A percentile compares a stretch with the other conserved stretches of the same genome.
Evolutionary conservation across 176 grass and related monocot species (phyloP).

Genomic region (Zea luxurians): DNA sequence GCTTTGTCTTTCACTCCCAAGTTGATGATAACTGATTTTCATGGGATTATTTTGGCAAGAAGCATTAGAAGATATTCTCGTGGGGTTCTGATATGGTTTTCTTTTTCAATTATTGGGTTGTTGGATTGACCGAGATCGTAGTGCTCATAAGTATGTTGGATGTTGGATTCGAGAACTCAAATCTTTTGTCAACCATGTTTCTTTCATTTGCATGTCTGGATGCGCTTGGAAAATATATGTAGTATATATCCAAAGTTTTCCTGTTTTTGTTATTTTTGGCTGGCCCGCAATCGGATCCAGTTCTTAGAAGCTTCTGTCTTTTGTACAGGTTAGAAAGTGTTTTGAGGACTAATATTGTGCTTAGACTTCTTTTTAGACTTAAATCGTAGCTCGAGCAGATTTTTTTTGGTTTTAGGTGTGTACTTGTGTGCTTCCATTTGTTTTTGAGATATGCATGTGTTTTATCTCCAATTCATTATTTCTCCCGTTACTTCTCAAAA

Average conservation of each 20-base stretch:
- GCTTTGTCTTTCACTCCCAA: slow-evolving; percentile 69
- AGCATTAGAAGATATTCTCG: slow-evolving; percentile 34
- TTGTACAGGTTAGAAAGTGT: slow-evolving; percentile 45
- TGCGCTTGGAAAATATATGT: slow-evolving; percentile 26
- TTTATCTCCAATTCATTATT: not conserved
- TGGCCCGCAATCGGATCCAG: slow-evolving; percentile 27
- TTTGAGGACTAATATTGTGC: slow-evolving; percentile 12
- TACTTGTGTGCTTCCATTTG: not conserved
- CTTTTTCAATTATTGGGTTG: slow-evolving; percentile 21
- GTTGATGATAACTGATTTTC: slow-evolving; percentile 54
- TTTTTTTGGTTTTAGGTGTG: not conserved
- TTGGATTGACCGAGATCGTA: slow-evolving; percentile 20
- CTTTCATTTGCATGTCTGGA: slow-evolving; percentile 27
- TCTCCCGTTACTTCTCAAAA: not conserved
- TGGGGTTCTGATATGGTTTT: slow-evolving; percentile 32
- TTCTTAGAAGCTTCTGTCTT: slow-evolving; percentile 33
- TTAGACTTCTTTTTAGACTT: not conserved
- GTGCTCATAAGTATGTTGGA: slow-evolving; percentile 22
- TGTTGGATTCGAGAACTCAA: slow-evolving; percentile 21
- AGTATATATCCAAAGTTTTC: slow-evolving; percentile 9
- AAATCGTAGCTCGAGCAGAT: not conserved
- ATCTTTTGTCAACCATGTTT: slow-evolving; percentile 39
- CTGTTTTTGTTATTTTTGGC: slow-evolving; percentile 9
- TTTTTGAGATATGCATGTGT: not conserved
- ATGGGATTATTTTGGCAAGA: slow-evolving; percentile 16